Evolutionary conservation across 2,329 filamentous ascomycete genomes (phyloP).

Genomic region (Trichoderma sp.): DNA sequence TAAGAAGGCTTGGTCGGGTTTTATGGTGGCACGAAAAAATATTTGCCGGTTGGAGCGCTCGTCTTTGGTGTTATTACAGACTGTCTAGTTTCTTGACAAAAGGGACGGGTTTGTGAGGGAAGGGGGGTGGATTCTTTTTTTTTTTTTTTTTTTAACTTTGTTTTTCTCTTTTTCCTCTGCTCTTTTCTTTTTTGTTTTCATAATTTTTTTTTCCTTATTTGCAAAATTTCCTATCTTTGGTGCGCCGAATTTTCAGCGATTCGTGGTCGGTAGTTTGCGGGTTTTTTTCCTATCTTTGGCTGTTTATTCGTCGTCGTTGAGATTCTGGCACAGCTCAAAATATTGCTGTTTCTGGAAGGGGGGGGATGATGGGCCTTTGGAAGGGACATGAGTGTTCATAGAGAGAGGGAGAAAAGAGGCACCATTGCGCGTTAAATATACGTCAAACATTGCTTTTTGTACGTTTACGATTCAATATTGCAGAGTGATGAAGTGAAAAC

Average conservation of each 20-base stretch:
- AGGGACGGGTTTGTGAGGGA: conserved; percentile 8
- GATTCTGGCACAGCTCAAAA: background rate
- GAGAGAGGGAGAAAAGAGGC: background rate
- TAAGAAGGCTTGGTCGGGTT: conserved; percentile 21
- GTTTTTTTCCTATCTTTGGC: conserved; percentile 15
- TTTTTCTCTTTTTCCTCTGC: background rate
- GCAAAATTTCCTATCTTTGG: conserved; percentile 15
- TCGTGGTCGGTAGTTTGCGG: conserved; percentile 24
- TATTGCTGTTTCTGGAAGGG: conserved; percentile 6
- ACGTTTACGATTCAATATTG: background rate
- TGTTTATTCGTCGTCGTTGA: conserved; percentile 5
- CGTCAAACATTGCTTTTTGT: conserved; percentile 10
- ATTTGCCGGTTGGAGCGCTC: conserved; percentile 21
- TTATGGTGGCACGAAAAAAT: conserved; percentile 18
- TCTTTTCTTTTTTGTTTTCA: background rate
- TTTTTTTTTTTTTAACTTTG: background rate
- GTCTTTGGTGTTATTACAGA: conserved; percentile 25
- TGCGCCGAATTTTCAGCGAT: conserved; percentile 25
- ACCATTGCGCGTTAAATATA: conserved; percentile 21
- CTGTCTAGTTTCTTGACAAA: conserved; percentile 22
- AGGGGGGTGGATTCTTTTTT: conserved; percentile 14
- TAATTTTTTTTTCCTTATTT: background rate
- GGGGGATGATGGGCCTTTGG: background rate
- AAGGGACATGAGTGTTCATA: conserved; percentile 3
- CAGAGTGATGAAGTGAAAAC: background rate